These are phyloP conservation scores for Sechiopsis laciniata DNA, from an alignment of 306 rosid species.

Conservation along the genomic window DNA sequence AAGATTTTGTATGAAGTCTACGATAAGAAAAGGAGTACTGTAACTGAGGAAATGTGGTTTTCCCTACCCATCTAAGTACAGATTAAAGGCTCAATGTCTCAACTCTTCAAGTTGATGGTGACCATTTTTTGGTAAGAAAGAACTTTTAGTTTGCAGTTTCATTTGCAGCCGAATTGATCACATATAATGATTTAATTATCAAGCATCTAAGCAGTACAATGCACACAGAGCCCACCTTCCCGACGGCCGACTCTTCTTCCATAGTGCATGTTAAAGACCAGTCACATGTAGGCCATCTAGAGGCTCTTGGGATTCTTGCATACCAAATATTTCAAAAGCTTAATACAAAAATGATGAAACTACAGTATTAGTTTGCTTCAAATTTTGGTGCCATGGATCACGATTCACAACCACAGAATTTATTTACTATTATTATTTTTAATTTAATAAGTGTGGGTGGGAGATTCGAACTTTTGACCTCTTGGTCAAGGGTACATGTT, in stretches of 20 bases:
- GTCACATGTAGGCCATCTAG: neutral
- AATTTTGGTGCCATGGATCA: neutral
- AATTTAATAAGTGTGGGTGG: too few relatives aligned
- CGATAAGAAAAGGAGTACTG: neutral
- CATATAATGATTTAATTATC: neutral
- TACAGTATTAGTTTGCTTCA: neutral
- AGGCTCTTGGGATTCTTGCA: neutral
- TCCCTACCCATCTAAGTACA: neutral
- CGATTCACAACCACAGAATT: too few relatives aligned
- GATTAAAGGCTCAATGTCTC: neutral
- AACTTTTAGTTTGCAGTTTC: neutral
- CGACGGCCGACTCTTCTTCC: neutral
- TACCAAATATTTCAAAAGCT: neutral
- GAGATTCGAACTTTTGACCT: too few relatives aligned
- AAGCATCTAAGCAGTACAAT: neutral
- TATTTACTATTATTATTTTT: too few relatives aligned
- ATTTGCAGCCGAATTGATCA: neutral
- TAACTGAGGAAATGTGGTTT: neutral
- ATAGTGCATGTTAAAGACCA: neutral
- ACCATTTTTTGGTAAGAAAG: neutral
- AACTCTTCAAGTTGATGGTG: neutral
- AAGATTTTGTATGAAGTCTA: neutral
- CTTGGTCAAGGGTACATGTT: too few relatives aligned
- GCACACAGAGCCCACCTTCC: neutral
- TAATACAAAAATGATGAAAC: neutral